Evolutionary conservation across 139 green algal genomes (phyloP).

Genomic region (Eudorina sp.): DNA sequence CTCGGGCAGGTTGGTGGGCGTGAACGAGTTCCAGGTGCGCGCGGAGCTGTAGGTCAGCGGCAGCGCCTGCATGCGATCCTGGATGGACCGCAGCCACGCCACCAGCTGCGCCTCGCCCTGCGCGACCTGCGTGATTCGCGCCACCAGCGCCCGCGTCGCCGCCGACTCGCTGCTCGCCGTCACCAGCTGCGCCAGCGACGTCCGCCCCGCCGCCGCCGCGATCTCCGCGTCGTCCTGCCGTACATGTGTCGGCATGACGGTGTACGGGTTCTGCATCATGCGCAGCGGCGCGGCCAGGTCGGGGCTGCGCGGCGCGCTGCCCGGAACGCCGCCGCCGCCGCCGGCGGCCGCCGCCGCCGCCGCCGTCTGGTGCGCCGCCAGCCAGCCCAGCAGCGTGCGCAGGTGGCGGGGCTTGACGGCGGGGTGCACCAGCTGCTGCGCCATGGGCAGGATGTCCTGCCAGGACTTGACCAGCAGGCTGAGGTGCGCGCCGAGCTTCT

Average conservation of each 20-base stretch:
- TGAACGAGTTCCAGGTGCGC: slow-evolving; percentile 51
- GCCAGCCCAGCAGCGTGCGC: slow-evolving; percentile 56
- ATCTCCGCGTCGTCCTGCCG: neutral
- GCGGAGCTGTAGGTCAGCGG: slow-evolving; percentile 28
- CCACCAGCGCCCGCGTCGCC: slow-evolving; percentile 44
- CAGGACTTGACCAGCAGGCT: slow-evolving; percentile 53
- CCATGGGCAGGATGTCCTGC: slow-evolving; percentile 57
- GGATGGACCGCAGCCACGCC: slow-evolving; percentile 17
- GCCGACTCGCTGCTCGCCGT: slow-evolving; percentile 47
- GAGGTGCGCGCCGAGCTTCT: slow-evolving; percentile 58
- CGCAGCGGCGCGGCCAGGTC: neutral
- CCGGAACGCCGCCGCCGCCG: neutral
- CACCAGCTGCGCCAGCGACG: slow-evolving; percentile 53
- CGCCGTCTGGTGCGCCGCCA: slow-evolving; percentile 14
- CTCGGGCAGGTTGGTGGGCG: slow-evolving; percentile 53
- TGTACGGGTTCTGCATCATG: slow-evolving; percentile 16
- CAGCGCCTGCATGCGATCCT: slow-evolving; percentile 19
- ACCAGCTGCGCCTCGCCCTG: slow-evolving; percentile 48
- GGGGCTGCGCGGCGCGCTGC: neutral
- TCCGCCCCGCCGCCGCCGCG: slow-evolving; percentile 11
- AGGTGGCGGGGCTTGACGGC: slow-evolving; percentile 56
- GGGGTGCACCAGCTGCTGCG: slow-evolving; percentile 43
- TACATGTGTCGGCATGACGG: slow-evolving; percentile 35
- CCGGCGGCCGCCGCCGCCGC: slow-evolving; percentile 6
- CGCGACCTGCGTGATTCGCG: slow-evolving; percentile 41